Conservation (phyloP, 768 basidiomycete species). For the Pluteus cervinus region DNA sequence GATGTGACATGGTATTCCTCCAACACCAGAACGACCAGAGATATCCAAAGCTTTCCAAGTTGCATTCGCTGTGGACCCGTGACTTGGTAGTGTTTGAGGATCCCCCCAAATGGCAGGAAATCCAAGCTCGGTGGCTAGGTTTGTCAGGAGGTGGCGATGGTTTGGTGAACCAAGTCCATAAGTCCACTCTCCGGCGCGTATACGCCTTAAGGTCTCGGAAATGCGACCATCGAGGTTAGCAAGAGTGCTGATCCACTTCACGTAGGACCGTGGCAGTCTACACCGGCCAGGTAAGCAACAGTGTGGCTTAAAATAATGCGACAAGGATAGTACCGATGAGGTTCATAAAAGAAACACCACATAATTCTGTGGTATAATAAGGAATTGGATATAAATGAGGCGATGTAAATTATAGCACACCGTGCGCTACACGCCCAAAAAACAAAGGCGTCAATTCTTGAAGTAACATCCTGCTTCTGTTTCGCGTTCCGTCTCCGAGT, state of each 20-base stretch:
- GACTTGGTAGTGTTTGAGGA: slow-evolving; percentile 50
- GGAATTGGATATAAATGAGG: background rate
- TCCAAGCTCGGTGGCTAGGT: slow-evolving; percentile 50
- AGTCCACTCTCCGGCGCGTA: slow-evolving; percentile 54
- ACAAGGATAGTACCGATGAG: slow-evolving; percentile 43
- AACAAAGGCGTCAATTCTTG: slow-evolving; percentile 56
- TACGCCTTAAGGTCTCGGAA: slow-evolving; percentile 42
- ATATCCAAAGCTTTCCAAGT: slow-evolving; percentile 57
- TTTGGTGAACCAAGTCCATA: slow-evolving; percentile 41
- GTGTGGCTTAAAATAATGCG: slow-evolving; percentile 7
- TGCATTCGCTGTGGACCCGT: slow-evolving; percentile 41
- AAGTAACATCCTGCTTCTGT: slow-evolving; percentile 26
- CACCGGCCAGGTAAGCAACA: slow-evolving; percentile 1
- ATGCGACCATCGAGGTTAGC: slow-evolving; percentile 64
- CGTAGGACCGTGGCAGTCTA: slow-evolving; percentile 60
- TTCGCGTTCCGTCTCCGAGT: slow-evolving; percentile 23
- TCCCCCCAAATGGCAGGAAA: slow-evolving; percentile 60
- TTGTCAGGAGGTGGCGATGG: slow-evolving; percentile 34
- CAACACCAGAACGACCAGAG: slow-evolving; percentile 43
- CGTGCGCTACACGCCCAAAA: slow-evolving; percentile 79
- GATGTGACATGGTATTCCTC: slow-evolving; percentile 73
- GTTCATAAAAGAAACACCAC: slow-evolving; percentile 86
- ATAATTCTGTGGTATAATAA: slow-evolving; percentile 51
- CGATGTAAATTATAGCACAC: slow-evolving; percentile 16
- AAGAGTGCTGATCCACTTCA: slow-evolving; percentile 72